Base-by-base conservation (phyloP, 176 grass and related monocot species). In the Bothriochloa decipiens region DNA sequence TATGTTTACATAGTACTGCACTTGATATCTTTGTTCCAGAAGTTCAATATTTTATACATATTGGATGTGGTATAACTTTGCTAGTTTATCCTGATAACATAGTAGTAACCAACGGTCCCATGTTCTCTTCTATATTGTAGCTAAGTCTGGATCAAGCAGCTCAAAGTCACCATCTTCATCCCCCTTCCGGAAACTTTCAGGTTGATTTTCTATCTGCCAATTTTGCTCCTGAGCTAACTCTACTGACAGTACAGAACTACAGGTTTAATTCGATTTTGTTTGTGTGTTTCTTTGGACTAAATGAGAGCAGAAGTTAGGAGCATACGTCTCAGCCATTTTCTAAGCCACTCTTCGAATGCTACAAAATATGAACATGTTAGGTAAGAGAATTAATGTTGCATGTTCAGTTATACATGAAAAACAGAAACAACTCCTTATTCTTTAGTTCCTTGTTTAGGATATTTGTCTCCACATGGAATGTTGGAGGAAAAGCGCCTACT, bases 391-490 rank as follows among this genome's bases (percentile, higher is more conserved):
- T 75, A 77, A 81, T 67, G 68, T 81, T 89, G 67, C 39, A 32
- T 82, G 43, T 57, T 87, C 47, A 72, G 14, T 81, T 65, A 28
- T 64, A 33, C 15, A 58, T 67, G 33, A 35, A 87, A 81, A 41
- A 2, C 11, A 49, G 25, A 72, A 72, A 65, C 18, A 33, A 13
- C 33, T 3, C 87, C 40, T 91, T 81, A 66, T 72, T 78, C 23
- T 80, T 76, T 57, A 79, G 0, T 89, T 89, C 47, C 18, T 45
- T 72, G 18, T 81, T 40, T 81, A 97, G 95, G 88, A 80, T 97
- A 91, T 97, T 97, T 77, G 91, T 95, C 28, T 90, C 95, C 79
- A 97, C 95, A 25, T 97, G 95, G 95, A 97, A 97, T 39, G 95
- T 95, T 64, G 92, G 92, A 65, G 95, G 95, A 83, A 97, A 95